phyloP scores from a whole-genome alignment of 2,329 filamentous ascomycete species.

The Onygenales sp. region DNA sequence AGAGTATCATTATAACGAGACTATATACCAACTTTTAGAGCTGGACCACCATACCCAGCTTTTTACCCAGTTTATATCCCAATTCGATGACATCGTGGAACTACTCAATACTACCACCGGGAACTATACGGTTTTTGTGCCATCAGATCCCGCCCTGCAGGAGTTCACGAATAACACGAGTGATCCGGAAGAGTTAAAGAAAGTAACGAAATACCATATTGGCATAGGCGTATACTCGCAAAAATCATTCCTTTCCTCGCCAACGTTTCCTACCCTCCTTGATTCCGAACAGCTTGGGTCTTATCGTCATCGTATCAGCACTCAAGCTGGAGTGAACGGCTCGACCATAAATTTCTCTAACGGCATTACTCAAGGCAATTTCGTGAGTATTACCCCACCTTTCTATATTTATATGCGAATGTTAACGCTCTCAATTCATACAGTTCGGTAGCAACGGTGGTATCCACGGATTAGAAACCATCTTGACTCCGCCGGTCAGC shows the following conservation, averaged over 20 bases:
- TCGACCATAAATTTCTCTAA: slow-evolving; percentile 69
- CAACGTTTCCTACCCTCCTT: slow-evolving; percentile 65
- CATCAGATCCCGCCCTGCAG: slow-evolving; percentile 66
- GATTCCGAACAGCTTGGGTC: slow-evolving; percentile 51
- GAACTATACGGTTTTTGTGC: slow-evolving; percentile 76
- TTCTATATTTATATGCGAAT: not conserved
- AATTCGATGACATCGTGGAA: slow-evolving; percentile 62
- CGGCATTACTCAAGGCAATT: slow-evolving; percentile 59
- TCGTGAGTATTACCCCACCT: slow-evolving; percentile 40
- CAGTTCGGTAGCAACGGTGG: slow-evolving; percentile 68
- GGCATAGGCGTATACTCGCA: slow-evolving; percentile 58
- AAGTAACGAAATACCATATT: slow-evolving; percentile 66
- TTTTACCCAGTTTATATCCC: slow-evolving; percentile 64
- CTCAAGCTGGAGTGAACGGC: slow-evolving; percentile 53
- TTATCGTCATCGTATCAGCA: slow-evolving; percentile 62
- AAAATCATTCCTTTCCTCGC: slow-evolving; percentile 53
- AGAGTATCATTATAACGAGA: slow-evolving; percentile 46
- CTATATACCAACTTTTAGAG: slow-evolving; percentile 72
- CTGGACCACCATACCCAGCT: slow-evolving; percentile 66
- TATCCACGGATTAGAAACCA: slow-evolving; percentile 64
- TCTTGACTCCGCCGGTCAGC: slow-evolving; percentile 67
- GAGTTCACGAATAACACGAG: slow-evolving; percentile 49
- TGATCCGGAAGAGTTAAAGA: slow-evolving; percentile 59
- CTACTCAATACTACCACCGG: slow-evolving; percentile 60
- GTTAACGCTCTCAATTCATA: not conserved